Conservation (phyloP, 2,329 filamentous ascomycete genomes). For the Colletotrichum coccodes region DNA sequence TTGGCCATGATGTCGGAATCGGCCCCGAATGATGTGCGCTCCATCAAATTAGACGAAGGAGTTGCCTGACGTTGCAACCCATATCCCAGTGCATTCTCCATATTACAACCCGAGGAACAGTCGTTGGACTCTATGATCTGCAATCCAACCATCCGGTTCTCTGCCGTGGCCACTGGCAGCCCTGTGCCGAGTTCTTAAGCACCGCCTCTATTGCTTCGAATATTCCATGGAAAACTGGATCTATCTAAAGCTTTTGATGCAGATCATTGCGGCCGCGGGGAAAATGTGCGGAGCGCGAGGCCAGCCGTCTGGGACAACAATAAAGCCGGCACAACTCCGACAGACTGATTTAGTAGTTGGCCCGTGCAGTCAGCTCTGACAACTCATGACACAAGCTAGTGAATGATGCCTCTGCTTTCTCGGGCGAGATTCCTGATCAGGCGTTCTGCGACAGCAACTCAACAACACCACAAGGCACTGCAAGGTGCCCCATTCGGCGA, state of each 20-base stretch:
- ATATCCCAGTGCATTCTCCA: not conserved
- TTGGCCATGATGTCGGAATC: not conserved
- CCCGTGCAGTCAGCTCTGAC: slow-evolving; percentile 1
- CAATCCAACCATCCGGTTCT: not conserved
- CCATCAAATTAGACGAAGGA: slow-evolving; percentile 1
- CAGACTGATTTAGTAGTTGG: not conserved
- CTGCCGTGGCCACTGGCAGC: not conserved
- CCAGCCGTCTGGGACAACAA: not conserved
- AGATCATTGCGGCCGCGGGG: not conserved
- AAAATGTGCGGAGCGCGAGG: slow-evolving; percentile 1
- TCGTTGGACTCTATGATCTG: not conserved
- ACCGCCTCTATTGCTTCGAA: slow-evolving; percentile 13
- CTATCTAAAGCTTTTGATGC: not conserved
- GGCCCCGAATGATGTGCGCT: not conserved
- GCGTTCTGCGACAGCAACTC: not conserved
- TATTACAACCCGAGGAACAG: not conserved
- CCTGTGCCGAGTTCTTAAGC: slow-evolving; percentile 2
- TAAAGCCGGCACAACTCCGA: not conserved
- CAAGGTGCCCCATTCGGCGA: no score
- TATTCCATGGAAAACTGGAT: not conserved
- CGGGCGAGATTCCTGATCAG: not conserved
- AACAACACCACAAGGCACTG: not conserved
- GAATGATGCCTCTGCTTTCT: not conserved
- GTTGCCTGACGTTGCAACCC: not conserved
- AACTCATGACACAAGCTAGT: not conserved